These are phyloP conservation scores for Malassezia equina DNA, from an alignment of 1,284 basidiomycete species.

Conservation along the genomic window DNA sequence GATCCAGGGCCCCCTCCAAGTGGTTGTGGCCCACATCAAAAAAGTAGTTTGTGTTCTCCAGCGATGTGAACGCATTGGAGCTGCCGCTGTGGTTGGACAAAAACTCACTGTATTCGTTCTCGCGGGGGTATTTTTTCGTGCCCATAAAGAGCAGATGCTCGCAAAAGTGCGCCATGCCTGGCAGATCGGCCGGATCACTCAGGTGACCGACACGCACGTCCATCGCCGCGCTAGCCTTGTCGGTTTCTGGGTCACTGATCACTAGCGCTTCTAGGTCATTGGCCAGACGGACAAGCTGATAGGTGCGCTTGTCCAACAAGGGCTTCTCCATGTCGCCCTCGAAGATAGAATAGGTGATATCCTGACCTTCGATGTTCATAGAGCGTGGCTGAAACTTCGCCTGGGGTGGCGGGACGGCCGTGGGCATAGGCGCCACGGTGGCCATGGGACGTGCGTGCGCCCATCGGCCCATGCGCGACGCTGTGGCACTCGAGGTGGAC, in stretches of 20 bases:
- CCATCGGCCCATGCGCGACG: background rate
- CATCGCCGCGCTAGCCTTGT: constrained; percentile 89
- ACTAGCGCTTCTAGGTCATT: constrained; percentile 81
- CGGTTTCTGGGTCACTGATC: constrained; percentile 74
- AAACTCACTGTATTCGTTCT: constrained; percentile 55
- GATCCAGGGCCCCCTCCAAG: constrained; percentile 70
- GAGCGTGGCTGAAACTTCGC: background rate
- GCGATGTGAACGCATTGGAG: constrained; percentile 89
- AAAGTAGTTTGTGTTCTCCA: constrained; percentile 84
- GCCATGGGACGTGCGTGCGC: background rate
- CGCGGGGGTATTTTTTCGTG: constrained; percentile 44
- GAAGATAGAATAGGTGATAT: background rate
- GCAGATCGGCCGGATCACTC: constrained; percentile 61
- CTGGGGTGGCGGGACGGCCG: too few species aligned
- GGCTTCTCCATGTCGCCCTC: constrained; percentile 23
- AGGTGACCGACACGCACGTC: constrained; percentile 93
- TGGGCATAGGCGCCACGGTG: background rate
- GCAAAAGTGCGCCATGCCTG: constrained; percentile 77
- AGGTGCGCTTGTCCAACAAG: constrained; percentile 27
- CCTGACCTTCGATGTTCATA: background rate
- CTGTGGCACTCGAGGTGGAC: background rate
- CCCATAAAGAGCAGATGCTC: constrained; percentile 96
- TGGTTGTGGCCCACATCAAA: constrained; percentile 84
- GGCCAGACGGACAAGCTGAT: constrained; percentile 64
- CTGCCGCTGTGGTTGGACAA: constrained; percentile 79